phyloP scores from a whole-genome alignment of 2,329 filamentous ascomycete species.

The Verticillium dahliae region DNA sequence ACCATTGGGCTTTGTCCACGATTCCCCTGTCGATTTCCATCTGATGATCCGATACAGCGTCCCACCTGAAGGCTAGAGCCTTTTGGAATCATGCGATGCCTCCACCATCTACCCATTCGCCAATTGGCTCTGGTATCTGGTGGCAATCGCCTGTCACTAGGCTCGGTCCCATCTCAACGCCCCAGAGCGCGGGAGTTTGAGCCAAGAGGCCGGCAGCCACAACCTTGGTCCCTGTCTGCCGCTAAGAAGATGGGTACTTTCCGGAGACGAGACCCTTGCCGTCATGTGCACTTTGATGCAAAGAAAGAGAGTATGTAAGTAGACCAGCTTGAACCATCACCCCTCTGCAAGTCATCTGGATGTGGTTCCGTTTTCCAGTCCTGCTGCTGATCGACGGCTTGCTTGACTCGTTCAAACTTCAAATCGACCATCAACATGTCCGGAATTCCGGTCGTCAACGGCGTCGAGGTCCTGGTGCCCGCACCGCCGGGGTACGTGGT shows the following conservation, averaged over 20 bases:
- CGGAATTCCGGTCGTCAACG: constrained; percentile 4
- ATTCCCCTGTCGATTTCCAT: background rate
- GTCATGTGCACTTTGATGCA: background rate
- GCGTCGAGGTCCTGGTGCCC: constrained; percentile 3
- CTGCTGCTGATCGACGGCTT: background rate
- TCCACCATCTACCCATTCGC: background rate
- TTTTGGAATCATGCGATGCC: background rate
- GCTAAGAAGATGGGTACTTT: background rate
- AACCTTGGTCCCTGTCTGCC: background rate
- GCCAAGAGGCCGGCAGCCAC: background rate
- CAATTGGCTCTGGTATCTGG: background rate
- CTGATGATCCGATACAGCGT: background rate
- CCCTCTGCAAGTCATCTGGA: background rate
- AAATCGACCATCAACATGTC: constrained; percentile 2
- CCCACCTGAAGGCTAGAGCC: background rate
- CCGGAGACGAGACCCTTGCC: background rate
- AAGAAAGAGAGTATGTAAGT: background rate
- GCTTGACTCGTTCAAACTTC: background rate
- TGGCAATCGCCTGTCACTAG: background rate
- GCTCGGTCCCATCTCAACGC: background rate
- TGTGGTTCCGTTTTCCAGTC: background rate
- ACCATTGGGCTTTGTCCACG: background rate
- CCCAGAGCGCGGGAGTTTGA: background rate
- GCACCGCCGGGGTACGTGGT: constrained; percentile 15
- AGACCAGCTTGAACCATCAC: background rate